Evolutionary conservation across 345 rosid genomes (phyloP).

Genomic region (Citrus sp.): DNA sequence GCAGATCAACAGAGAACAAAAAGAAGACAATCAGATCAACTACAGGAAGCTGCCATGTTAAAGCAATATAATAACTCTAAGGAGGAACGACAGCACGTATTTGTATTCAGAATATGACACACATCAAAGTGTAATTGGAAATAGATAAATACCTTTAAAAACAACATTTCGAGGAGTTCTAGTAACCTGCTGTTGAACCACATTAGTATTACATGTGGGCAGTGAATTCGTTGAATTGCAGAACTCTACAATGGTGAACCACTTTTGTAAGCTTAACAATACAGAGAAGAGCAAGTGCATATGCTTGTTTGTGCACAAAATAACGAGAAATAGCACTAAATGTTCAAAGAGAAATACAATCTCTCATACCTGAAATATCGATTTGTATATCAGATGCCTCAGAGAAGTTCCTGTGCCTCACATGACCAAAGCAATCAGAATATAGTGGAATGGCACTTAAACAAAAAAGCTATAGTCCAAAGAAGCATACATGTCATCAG

Average conservation of each 20-base stretch:
- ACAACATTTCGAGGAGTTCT: conserved; percentile 63
- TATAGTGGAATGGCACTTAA: conserved; percentile 4
- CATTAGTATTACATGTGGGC: conserved; percentile 36
- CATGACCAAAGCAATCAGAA: conserved; percentile 20
- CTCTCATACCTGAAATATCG: conserved; percentile 48
- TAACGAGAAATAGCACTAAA: neutral
- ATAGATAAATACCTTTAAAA: conserved; percentile 59
- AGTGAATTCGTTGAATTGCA: conserved; percentile 45
- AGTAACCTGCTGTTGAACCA: conserved; percentile 42
- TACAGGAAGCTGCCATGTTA: neutral
- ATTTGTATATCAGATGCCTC: conserved; percentile 55
- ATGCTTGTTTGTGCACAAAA: neutral
- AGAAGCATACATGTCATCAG: conserved; percentile 63
- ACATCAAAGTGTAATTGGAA: conserved; percentile 1
- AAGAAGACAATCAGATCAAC: neutral
- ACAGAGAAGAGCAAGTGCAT: too few relatives aligned
- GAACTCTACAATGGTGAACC: conserved; percentile 43
- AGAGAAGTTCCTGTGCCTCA: conserved; percentile 42
- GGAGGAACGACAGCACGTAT: neutral
- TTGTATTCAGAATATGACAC: neutral
- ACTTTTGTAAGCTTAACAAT: conserved; percentile 1
- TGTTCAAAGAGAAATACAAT: neutral
- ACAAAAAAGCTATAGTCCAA: conserved; percentile 16
- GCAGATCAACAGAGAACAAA: neutral
- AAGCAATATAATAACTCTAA: neutral